Evolutionary conservation across 192 early-diverging fungal genomes (phyloP).

Genomic region (Rhizophagus sp.): DNA sequence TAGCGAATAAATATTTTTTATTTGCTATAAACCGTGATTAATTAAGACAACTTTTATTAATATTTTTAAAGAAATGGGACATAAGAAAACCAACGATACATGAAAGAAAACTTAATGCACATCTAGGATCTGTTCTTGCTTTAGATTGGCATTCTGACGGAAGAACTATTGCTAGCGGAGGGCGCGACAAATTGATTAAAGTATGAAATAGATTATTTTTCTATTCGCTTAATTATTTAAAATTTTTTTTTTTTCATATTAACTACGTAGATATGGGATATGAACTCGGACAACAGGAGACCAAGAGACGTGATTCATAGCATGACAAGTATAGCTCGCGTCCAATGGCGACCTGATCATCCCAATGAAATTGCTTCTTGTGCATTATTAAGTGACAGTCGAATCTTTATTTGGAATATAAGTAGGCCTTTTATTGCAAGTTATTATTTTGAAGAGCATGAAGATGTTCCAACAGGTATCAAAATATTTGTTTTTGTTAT

Average conservation of each 20-base stretch:
- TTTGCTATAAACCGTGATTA: not conserved
- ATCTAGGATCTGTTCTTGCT: constrained; percentile 69
- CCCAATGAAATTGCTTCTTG: constrained; percentile 73
- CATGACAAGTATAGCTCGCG: constrained; percentile 63
- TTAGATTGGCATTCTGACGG: constrained; percentile 80
- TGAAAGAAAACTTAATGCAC: constrained; percentile 69
- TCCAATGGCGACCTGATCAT: constrained; percentile 71
- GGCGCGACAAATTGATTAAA: constrained; percentile 76
- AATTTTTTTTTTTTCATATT: not conserved
- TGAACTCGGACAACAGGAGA: constrained; percentile 58
- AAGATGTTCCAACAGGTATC: constrained; percentile 66
- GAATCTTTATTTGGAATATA: constrained; percentile 77
- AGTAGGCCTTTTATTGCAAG: constrained; percentile 66
- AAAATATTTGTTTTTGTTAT: not conserved
- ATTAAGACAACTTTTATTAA: not conserved
- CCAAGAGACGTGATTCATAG: constrained; percentile 65
- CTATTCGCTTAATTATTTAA: not conserved
- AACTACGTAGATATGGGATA: constrained; percentile 63
- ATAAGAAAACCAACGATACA: constrained; percentile 61
- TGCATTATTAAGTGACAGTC: constrained; percentile 57
- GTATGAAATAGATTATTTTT: constrained; percentile 31
- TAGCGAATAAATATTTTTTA: not conserved
- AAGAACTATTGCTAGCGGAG: constrained; percentile 69
- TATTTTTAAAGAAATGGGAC: constrained; percentile 68
- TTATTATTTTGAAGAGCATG: constrained; percentile 69